Evolutionary conservation across 495 filamentous ascomycete species (phyloP), one percentile per base, ranked within the genome.

Genomic region (Lasiosphaeris hirsuta): DNA sequence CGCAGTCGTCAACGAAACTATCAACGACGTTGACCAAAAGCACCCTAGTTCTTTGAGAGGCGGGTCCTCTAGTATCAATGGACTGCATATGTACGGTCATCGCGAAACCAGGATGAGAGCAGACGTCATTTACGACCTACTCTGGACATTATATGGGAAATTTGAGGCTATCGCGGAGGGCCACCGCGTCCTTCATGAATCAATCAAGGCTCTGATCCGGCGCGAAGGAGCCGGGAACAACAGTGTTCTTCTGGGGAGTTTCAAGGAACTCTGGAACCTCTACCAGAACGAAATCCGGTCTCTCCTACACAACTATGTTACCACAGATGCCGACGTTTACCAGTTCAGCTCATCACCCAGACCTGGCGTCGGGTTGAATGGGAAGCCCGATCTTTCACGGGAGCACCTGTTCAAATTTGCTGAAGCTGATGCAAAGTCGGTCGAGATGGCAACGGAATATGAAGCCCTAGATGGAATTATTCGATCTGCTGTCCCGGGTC

Each of bases 111-210:
- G 87, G 53, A 83, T 88, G 64, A 82, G 88, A 7, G 89, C 86
- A 14, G 86, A 87, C 63, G 87, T 96, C 17, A 84, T 99, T 36
- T 85, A 90, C 51, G 94, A 99, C 64, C 83, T 96, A 36, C 76
- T 99, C 7, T 92, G 84, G 84, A 93, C 92, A 1, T 72, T 99
- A 0, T 99, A 96, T 72, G 90, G 92, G 13, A 96, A 96, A 61
- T 96, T 99, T 64, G 94, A 97, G 67, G 86, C 95, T 13, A 96
- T 99, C 59, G 91, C 91, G 11, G 94, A 99, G 71, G 88, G 94
- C 11, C 95, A 99, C 65, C 87, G 94, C 47, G 89, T 96, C 2
- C 81, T 97, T 48, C 91, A 97, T 67, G 94, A 99, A 70, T 86
- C 93, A 43, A 83, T 96, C 58, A 84, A 83, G 41, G 89, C 84